Evolutionary conservation across 1,139 yeast genomes (phyloP), one percentile per base, ranked within the genome.

Genomic region (Pichia inconspicua): DNA sequence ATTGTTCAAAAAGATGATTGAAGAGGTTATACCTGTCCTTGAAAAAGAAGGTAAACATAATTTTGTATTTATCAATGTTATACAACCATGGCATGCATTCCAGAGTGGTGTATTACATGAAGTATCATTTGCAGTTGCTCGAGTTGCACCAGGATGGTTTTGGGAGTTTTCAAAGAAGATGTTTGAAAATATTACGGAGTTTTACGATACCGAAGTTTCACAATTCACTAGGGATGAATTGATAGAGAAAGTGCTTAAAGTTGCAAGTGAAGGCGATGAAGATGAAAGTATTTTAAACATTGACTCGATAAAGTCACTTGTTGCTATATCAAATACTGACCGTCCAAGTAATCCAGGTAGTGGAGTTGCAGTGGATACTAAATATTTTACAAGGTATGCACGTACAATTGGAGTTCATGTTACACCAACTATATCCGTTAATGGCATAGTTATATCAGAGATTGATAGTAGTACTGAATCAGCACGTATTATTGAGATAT

Each of bases 61-160:
- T 57, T 71, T 82, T 50, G 74, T 77, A 4, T 74, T 77, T 61
- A 74, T 82, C 53, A 82, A 84, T 57, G 88, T 82, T 35, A 71
- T 84, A 37, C 95, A 87, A 65, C 92, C 94, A 55, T 87, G 95
- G 95, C 96, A 87, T 62, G 82, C 92, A 32, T 41, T 57, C 4
- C 75, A 78, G 47, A 82, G 90, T 1, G 74, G 77, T 10, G 68
- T 78, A 43, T 71, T 82, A 42, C 82, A 84, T 60, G 96, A 88
- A 59, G 84, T 86, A 41, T 75, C 84, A 0, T 65, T 88, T 42
- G 92, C 82, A 0, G 81, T 84, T 32, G 84, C 85, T 11, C 69
- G 71, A 49, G 64, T 82, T 44, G 73, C 74, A 30, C 81, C 89
- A 10, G 73, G 69, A 7, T 63, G 70, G 50, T 86, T 84, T 66